Evolutionary conservation across 331 rosid genomes (phyloP).

Genomic region (Telfairia occidentalis): DNA sequence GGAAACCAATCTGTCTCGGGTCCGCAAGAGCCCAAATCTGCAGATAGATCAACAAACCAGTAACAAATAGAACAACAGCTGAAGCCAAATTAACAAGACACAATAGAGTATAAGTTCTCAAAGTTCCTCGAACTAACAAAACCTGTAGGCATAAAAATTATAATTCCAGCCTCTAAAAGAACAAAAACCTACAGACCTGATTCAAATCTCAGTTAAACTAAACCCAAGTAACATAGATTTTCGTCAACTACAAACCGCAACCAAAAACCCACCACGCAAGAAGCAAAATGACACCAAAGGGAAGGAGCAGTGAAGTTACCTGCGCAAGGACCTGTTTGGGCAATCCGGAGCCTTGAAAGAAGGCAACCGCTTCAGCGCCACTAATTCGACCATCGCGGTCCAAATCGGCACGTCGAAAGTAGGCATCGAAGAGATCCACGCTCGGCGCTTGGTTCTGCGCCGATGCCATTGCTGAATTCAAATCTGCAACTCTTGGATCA

Average conservation of each 20-base stretch:
- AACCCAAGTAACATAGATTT: neutral
- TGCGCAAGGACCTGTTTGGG: slow-evolving; percentile 79
- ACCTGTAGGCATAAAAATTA: neutral
- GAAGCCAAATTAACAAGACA: neutral
- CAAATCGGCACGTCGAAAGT: slow-evolving; percentile 91
- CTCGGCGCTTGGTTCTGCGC: slow-evolving; percentile 50
- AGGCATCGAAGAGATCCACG: slow-evolving; percentile 95
- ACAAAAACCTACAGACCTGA: neutral
- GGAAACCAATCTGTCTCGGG: slow-evolving; percentile 63
- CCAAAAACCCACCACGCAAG: slow-evolving; percentile 9
- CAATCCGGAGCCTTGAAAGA: slow-evolving; percentile 93
- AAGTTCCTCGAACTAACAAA: neutral
- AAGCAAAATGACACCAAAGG: neutral
- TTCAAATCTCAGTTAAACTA: neutral
- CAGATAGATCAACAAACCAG: slow-evolving; percentile 21
- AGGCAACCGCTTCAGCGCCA: slow-evolving; percentile 82
- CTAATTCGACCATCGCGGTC: slow-evolving; percentile 97
- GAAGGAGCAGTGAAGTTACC: slow-evolving; percentile 30
- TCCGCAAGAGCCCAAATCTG: slow-evolving; percentile 91
- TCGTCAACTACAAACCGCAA: neutral
- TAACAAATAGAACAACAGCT: neutral
- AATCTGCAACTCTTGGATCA: slow-evolving; percentile 38
- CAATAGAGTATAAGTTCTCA: neutral
- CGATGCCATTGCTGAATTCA: slow-evolving; percentile 51
- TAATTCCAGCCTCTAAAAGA: neutral